phyloP scores from a whole-genome alignment of 2,329 filamentous ascomycete genomes.

The Remersonia thermophila region DNA sequence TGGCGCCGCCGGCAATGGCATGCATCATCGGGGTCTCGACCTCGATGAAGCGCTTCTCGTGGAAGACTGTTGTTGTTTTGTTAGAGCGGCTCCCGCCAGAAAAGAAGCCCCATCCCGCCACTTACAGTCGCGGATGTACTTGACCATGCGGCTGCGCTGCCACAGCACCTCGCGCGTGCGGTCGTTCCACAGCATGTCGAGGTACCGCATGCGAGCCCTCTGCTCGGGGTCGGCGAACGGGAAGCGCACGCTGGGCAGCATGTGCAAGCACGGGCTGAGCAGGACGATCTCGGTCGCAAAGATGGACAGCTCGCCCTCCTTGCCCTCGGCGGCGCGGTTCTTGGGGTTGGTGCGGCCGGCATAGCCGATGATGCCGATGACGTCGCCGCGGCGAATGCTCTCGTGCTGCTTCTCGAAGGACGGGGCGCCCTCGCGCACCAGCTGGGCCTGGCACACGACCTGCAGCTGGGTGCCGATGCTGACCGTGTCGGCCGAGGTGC shows the following conservation, averaged over 20 bases:
- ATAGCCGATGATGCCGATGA: conserved; percentile 77
- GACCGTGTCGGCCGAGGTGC: conserved; percentile 37
- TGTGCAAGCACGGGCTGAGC: conserved; percentile 81
- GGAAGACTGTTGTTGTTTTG: conserved; percentile 52
- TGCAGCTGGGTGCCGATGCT: conserved; percentile 69
- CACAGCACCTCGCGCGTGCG: conserved; percentile 70
- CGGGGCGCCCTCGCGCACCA: conserved; percentile 51
- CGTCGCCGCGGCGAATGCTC: conserved; percentile 78
- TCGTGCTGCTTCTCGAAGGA: conserved; percentile 84
- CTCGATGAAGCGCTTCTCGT: conserved; percentile 77
- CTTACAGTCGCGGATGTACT: conserved; percentile 64
- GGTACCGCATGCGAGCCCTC: conserved; percentile 79
- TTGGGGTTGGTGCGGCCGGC: conserved; percentile 80
- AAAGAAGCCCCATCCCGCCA: not conserved
- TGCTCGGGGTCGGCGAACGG: conserved; percentile 94
- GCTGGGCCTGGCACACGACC: conserved; percentile 81
- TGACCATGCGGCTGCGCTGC: conserved; percentile 76
- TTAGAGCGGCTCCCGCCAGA: too few species aligned
- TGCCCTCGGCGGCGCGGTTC: conserved; percentile 65
- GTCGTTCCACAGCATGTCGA: conserved; percentile 97
- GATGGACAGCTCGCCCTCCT: conserved; percentile 85
- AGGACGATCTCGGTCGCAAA: conserved; percentile 80
- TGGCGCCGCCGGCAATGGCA: conserved; percentile 86
- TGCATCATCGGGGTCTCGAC: conserved; percentile 98
- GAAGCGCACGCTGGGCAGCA: conserved; percentile 80